Evolutionary conservation across 192 early-diverging fungal genomes (phyloP).

Genomic region (Paraglomus occultum): DNA sequence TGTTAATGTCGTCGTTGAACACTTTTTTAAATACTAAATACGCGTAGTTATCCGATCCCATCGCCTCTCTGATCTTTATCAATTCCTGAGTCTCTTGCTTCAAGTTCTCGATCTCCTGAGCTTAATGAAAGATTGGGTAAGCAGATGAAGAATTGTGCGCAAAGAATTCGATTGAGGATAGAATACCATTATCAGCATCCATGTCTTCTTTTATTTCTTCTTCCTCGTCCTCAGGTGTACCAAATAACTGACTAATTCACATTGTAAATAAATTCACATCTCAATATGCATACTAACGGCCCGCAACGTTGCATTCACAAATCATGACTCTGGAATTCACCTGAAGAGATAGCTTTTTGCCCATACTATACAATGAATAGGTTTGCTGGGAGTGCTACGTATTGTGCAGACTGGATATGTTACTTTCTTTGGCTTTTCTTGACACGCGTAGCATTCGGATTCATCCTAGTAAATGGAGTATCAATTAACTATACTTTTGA

Average conservation of each 20-base stretch:
- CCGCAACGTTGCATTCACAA: too few relatives aligned
- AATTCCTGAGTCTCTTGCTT: conserved; percentile 71
- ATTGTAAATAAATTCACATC: conserved; percentile 23
- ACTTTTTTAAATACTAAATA: conserved; percentile 73
- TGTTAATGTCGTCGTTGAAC: conserved; percentile 75
- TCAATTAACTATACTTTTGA: not conserved
- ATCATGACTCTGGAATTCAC: conserved; percentile 35
- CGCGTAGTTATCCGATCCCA: conserved; percentile 60
- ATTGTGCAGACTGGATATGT: conserved; percentile 98
- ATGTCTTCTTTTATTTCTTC: conserved; percentile 39
- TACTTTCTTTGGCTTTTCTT: conserved; percentile 78
- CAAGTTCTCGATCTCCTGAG: conserved; percentile 74
- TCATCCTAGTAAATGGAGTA: conserved; percentile 32
- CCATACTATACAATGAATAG: conserved; percentile 99
- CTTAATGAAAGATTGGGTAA: conserved; percentile 38
- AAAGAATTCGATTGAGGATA: not conserved
- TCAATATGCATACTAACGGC: too few relatives aligned
- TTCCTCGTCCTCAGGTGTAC: conserved; percentile 60
- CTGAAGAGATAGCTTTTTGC: conserved; percentile 95
- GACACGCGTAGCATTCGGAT: conserved; percentile 95
- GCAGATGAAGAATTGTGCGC: too few relatives aligned
- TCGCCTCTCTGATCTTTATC: conserved; percentile 60
- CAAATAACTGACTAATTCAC: conserved; percentile 67
- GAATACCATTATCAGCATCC: conserved; percentile 50
- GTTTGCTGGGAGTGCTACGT: conserved; percentile 87